Evolutionary conservation across 2,329 filamentous ascomycete genomes (phyloP).

Genomic region (Immersiporthe knoxdaviesiana): DNA sequence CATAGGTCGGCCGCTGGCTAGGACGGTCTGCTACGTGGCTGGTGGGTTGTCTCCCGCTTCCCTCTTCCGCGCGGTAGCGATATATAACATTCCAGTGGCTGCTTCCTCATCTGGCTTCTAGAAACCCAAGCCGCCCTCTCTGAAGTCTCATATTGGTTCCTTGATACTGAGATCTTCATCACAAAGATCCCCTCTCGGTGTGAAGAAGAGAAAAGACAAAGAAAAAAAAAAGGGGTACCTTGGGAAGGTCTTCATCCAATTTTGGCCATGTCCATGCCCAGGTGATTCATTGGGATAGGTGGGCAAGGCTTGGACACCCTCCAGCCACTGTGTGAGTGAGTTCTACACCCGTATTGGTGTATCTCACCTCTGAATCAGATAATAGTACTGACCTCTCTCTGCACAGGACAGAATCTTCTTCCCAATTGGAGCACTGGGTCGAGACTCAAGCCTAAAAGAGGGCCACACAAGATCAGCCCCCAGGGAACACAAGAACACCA

Average conservation of each 20-base stretch:
- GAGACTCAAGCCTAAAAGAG: background rate
- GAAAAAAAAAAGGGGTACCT: too few relatives aligned
- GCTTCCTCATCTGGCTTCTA: slow-evolving; percentile 5
- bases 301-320: background rate
- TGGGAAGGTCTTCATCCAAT: background rate
- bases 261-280: background rate
- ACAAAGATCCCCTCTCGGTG: background rate
- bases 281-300: background rate
- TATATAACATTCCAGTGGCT: slow-evolving; percentile 16
- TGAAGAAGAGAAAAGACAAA: background rate
- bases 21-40: slow-evolving; percentile 1
- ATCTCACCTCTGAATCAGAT: background rate
- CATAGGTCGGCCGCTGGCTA: background rate
- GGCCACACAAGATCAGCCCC: slow-evolving; percentile 21
- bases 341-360: background rate
- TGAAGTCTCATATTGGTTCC: background rate
- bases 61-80: background rate
- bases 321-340: slow-evolving; percentile 9
- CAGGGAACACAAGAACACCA: slow-evolving; percentile 20
- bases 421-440: slow-evolving; percentile 13
- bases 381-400: slow-evolving; percentile 9
- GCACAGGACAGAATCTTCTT: background rate
- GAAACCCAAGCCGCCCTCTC: background rate
- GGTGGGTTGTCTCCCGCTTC: background rate
- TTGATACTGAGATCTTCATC: background rate